Evolutionary conservation across 1,284 basidiomycete species (phyloP), one percentile per base, ranked within the genome.

Genomic region (Golubevia sp.): DNA sequence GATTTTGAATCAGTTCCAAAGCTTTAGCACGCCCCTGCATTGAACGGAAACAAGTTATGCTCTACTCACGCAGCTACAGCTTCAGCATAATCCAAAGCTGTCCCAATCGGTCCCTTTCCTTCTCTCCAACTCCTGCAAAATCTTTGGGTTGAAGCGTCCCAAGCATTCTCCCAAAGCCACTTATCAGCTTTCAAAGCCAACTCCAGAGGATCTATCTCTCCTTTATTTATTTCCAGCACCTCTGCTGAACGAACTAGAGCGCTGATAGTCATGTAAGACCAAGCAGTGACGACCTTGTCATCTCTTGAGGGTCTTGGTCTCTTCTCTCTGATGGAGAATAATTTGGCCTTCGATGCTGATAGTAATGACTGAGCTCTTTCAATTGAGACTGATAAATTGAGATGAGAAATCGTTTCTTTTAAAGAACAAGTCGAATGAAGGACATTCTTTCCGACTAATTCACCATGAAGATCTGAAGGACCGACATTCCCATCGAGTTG

Each of bases 221-320:
- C 21, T 61, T 64, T n/a, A 23, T 63, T 21, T 62, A 49, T 49
- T 44, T 54, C 34, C 25, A 59, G 20, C 2, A 58, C 55, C 52
- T 49, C 25, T 27, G 55, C 34, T 75, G 58, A 2, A 52, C 18
- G 52, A 1, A 61, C 27, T 48, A 68, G 54, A 7, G 62, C 66
- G 61, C 83, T 55, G 27, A 86, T 85, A 85, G 86, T 86, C n/a
- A 86, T 77, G 2, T 85, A 86, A 62, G 86, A 86, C 86, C 86
- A 87, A 6, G 82, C 72, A 0, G 85, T 82, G n/a, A 87, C 61
- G 44, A 86, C 73, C 62, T 87, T 87, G 70, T 87, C 86, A 65
- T 87, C 86, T 27, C 86, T 67, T 51, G 85, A 85, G 5, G 86
- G 86, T 21, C 85, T 71, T 7, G 86, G 85, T 15, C 86, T 71